These are phyloP conservation scores for Xylaria palmicola DNA, from an alignment of 495 filamentous ascomycete species.

Conservation along the genomic window DNA sequence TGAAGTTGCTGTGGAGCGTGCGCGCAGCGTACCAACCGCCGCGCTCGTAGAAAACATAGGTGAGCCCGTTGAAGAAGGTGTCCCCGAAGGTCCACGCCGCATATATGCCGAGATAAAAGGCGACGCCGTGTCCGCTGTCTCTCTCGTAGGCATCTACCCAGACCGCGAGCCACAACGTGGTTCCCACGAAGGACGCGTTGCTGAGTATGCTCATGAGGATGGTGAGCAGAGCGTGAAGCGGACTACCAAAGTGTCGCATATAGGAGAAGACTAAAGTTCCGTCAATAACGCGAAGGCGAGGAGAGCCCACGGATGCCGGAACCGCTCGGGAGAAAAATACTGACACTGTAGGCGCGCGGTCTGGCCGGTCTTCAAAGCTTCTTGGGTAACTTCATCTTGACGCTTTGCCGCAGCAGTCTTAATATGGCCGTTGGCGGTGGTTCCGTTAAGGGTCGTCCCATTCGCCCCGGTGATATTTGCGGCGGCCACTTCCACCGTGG, in stretches of 20 bases:
- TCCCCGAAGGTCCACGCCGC: conserved; percentile 33
- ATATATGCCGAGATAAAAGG: conserved; percentile 40
- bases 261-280: conserved; percentile 33
- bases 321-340: background rate
- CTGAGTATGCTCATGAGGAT: conserved; percentile 29
- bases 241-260: conserved; percentile 38
- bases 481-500: conserved; percentile 20
- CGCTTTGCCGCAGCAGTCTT: conserved; percentile 26
- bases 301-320: background rate
- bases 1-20: conserved; percentile 43
- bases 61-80: conserved; percentile 29
- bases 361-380: conserved; percentile 33
- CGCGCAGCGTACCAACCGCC: conserved; percentile 48
- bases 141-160: conserved; percentile 52
- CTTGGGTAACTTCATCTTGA: conserved; percentile 31
- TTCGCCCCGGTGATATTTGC: conserved; percentile 16
- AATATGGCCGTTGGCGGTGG: conserved; percentile 13
- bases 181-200: conserved; percentile 30
- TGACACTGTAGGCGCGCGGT: conserved; percentile 35
- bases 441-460: conserved; percentile 3
- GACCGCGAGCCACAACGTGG: conserved; percentile 44
- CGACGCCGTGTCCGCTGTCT: conserved; percentile 32
- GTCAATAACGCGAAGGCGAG: background rate
- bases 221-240: conserved; percentile 30
- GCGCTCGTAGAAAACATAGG: conserved; percentile 35